Percentiles rank a stretch among this genome's conserved stretches.
These are phyloP conservation scores for Davidsoniella virescens DNA, from an alignment of 2,329 filamentous ascomycete genomes.

Conservation along the genomic window DNA sequence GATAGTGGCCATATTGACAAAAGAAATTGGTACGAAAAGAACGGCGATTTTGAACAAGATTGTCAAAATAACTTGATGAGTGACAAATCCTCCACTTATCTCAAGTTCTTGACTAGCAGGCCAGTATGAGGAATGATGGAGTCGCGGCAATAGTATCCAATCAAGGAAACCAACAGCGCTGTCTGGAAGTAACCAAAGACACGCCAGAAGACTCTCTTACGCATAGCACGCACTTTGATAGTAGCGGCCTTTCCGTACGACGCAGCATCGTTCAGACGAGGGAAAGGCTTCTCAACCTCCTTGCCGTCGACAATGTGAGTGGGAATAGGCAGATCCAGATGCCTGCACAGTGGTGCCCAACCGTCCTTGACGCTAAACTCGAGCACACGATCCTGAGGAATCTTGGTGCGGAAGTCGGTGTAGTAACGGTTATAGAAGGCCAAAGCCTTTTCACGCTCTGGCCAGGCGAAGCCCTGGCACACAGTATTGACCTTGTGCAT, in stretches of 20 bases:
- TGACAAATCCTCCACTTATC: no score
- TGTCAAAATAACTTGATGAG: no score
- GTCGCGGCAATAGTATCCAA: conserved; percentile 9
- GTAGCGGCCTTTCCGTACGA: conserved; percentile 8
- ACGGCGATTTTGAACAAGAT: no score
- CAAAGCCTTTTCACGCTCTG: conserved; percentile 23
- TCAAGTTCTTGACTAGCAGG: not conserved
- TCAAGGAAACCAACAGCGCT: conserved; percentile 6
- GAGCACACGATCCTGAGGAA: conserved; percentile 21
- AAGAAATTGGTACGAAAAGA: not conserved
- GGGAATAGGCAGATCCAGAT: conserved; percentile 24
- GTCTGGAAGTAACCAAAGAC: conserved; percentile 12
- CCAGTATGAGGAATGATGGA: conserved; percentile 1
- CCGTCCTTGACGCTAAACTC: conserved; percentile 25
- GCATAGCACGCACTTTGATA: conserved; percentile 13
- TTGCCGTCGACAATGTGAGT: conserved; percentile 18
- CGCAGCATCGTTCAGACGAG: conserved; percentile 15
- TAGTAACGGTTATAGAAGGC: conserved; percentile 24
- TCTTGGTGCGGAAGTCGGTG: conserved; percentile 21
- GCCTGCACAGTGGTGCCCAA: conserved; percentile 26
- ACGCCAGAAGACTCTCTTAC: conserved; percentile 13
- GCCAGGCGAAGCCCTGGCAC: conserved; percentile 13
- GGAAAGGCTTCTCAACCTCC: conserved; percentile 15
- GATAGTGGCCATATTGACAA: not conserved
- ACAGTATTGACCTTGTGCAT: conserved; percentile 16